Percentiles rank a stretch among this genome's conserved stretches.
Evolutionary conservation across 1,284 basidiomycete species (phyloP).

Genomic region (Omphalotus olearius): DNA sequence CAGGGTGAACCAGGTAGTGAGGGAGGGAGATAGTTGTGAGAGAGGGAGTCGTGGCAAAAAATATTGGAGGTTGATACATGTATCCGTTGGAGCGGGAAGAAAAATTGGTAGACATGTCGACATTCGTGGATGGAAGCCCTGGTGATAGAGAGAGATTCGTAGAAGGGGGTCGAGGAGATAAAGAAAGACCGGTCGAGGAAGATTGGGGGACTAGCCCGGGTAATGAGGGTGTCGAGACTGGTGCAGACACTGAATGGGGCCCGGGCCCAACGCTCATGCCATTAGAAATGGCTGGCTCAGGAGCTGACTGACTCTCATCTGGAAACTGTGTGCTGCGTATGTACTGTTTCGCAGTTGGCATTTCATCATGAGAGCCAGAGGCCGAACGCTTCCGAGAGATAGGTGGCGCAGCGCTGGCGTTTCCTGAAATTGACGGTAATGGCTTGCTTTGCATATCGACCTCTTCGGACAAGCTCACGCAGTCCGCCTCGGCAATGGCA

Average conservation of each 20-base stretch:
- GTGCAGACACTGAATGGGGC: no score
- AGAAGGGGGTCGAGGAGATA: not conserved
- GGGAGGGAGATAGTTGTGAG: slow-evolving; percentile 21
- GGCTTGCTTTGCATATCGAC: slow-evolving; percentile 35
- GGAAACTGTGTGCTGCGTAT: not conserved
- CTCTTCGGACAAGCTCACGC: slow-evolving; percentile 50
- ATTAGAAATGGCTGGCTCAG: no score
- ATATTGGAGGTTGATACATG: slow-evolving; percentile 10
- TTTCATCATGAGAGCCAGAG: not conserved
- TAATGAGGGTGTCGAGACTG: not conserved
- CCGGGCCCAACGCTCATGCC: no score
- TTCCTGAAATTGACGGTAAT: not conserved
- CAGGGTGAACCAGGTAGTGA: slow-evolving; percentile 21
- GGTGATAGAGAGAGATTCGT: not conserved
- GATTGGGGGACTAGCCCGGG: not conserved
- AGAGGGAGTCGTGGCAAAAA: not conserved
- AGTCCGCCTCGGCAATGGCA: slow-evolving; percentile 52
- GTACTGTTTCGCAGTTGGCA: slow-evolving; percentile 4
- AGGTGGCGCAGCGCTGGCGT: not conserved
- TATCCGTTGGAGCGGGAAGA: not conserved
- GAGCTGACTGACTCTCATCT: no score
- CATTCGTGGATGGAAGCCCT: no score
- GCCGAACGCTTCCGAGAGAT: not conserved
- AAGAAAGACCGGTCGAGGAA: not conserved
- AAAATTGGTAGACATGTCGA: slow-evolving; percentile 2